These are phyloP conservation scores for Malassezia pachydermatis DNA, from an alignment of 1,284 basidiomycete species.

Conservation along the genomic window DNA sequence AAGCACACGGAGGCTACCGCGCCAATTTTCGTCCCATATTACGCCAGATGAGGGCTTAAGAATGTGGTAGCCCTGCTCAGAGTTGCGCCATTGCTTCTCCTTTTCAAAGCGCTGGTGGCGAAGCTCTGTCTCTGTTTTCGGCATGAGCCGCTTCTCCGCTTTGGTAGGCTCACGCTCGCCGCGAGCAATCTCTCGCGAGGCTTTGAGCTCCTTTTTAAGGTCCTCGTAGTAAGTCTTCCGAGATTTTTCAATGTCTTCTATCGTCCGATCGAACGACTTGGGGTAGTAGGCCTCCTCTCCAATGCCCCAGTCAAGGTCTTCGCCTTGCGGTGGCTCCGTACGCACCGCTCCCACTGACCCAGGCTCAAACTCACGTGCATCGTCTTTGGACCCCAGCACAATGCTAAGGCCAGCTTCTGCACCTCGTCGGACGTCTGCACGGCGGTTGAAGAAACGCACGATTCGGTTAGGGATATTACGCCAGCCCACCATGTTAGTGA, in stretches of 20 bases:
- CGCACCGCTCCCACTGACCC: slow-evolving; percentile 20
- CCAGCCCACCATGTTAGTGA: slow-evolving; percentile 74
- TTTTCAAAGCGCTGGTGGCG: slow-evolving; percentile 53
- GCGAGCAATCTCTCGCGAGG: slow-evolving; percentile 64
- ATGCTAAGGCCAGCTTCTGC: slow-evolving; percentile 71
- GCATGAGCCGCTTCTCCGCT: slow-evolving; percentile 68
- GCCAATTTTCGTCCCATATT: slow-evolving; percentile 67
- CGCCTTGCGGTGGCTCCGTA: slow-evolving; percentile 33
- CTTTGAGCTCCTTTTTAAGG: slow-evolving; percentile 61
- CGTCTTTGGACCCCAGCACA: slow-evolving; percentile 53
- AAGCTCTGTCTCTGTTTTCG: slow-evolving; percentile 78
- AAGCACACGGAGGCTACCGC: slow-evolving; percentile 57
- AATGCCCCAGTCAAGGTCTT: slow-evolving; percentile 66
- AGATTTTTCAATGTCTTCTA: slow-evolving; percentile 59
- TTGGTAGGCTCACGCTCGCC: slow-evolving; percentile 73
- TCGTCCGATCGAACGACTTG: slow-evolving; percentile 56
- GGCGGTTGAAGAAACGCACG: slow-evolving; percentile 81
- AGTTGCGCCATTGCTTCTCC: slow-evolving; percentile 70
- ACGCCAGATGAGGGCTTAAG: slow-evolving; percentile 59
- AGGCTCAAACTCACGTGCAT: slow-evolving; percentile 56
- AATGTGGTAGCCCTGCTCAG: slow-evolving; percentile 66
- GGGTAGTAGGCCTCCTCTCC: slow-evolving; percentile 63
- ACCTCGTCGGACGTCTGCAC: slow-evolving; percentile 65
- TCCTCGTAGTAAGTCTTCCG: slow-evolving; percentile 68
- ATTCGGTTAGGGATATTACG: slow-evolving; percentile 79